Evolutionary conservation across 768 basidiomycete species (phyloP).

Genomic region (Lactarius tabidus): DNA sequence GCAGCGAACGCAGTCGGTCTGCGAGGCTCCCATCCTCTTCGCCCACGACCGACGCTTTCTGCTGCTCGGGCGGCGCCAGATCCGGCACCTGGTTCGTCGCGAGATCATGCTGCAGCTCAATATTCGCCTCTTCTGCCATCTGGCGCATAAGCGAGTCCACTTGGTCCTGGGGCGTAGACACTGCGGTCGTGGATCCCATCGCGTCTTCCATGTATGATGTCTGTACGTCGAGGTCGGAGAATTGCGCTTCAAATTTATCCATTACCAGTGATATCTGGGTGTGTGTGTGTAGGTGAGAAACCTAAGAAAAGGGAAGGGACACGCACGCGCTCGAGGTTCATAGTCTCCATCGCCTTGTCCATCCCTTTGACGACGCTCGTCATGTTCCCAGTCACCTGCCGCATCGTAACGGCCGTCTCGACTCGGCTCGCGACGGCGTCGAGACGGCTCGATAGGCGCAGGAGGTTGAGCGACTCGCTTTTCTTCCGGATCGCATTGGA

Average conservation of each 20-base stretch:
- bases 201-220: slow-evolving; percentile 98
- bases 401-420: slow-evolving; percentile 98
- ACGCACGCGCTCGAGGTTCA: slow-evolving; percentile 94
- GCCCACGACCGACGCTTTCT: slow-evolving; percentile 36
- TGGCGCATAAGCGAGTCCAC: slow-evolving; percentile 89
- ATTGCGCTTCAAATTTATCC: slow-evolving; percentile 98
- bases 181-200: slow-evolving; percentile 89
- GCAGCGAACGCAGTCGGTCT: slow-evolving; percentile 81
- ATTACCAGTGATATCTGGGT: slow-evolving; percentile 91
- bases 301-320: not conserved
- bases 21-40: slow-evolving; percentile 83
- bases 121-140: slow-evolving; percentile 95
- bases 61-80: slow-evolving; percentile 47
- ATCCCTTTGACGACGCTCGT: slow-evolving; percentile 93
- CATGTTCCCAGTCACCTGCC: slow-evolving; percentile 95
- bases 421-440: slow-evolving; percentile 96
- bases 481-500: slow-evolving; percentile 99
- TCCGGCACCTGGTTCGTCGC: slow-evolving; percentile 66
- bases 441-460: slow-evolving; percentile 85
- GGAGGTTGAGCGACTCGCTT: slow-evolving; percentile 86
- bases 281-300: not conserved
- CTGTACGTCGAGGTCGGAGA: slow-evolving; percentile 95
- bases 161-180: slow-evolving; percentile 94
- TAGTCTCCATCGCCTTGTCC: slow-evolving; percentile 98
- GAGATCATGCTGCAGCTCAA: slow-evolving; percentile 91